A percentile compares a stretch with the other conserved stretches of the same genome.
These are phyloP conservation scores for Bretschneidera sinensis DNA, from an alignment of 345 rosid species.

Conservation along the genomic window DNA sequence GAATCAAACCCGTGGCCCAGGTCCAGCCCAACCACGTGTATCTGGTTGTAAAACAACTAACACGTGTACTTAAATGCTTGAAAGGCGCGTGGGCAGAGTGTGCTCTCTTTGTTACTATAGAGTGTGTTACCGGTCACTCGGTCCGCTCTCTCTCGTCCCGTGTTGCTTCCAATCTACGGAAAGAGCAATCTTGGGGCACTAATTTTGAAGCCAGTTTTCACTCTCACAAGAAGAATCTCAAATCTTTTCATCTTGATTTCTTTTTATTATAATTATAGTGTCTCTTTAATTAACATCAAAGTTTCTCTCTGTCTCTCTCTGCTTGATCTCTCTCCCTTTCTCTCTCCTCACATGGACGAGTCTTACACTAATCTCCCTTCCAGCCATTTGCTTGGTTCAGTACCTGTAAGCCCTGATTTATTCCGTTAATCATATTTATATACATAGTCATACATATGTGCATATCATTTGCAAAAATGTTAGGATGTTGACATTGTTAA, in stretches of 20 bases:
- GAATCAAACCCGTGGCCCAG: constrained; percentile 8
- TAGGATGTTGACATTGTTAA: not conserved
- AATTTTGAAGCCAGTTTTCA: constrained; percentile 1
- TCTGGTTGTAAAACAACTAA: constrained; percentile 6
- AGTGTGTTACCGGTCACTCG: too few species aligned
- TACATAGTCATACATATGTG: too few species aligned
- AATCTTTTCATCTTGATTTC: constrained; percentile 1
- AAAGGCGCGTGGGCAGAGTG: constrained; percentile 23
- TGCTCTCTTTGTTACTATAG: not conserved
- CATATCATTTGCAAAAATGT: not conserved
- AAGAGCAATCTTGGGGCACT: constrained; percentile 15
- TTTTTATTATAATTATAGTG: constrained; percentile 4
- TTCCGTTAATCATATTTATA: not conserved
- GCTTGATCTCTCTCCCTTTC: constrained; percentile 18
- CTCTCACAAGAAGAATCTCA: constrained; percentile 7
- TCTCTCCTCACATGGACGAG: constrained; percentile 62
- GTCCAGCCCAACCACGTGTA: constrained; percentile 3
- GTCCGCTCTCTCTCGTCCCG: constrained; percentile 11
- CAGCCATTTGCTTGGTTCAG: constrained; percentile 84
- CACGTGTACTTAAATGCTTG: constrained; percentile 12
- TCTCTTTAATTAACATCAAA: constrained; percentile 4
- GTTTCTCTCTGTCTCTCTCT: constrained; percentile 1
- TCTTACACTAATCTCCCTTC: constrained; percentile 51
- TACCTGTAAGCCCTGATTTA: constrained; percentile 50
- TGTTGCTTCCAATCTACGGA: constrained; percentile 24